Evolutionary conservation across 306 rosid species (phyloP).

Genomic region (Spatholobus suberectus): DNA sequence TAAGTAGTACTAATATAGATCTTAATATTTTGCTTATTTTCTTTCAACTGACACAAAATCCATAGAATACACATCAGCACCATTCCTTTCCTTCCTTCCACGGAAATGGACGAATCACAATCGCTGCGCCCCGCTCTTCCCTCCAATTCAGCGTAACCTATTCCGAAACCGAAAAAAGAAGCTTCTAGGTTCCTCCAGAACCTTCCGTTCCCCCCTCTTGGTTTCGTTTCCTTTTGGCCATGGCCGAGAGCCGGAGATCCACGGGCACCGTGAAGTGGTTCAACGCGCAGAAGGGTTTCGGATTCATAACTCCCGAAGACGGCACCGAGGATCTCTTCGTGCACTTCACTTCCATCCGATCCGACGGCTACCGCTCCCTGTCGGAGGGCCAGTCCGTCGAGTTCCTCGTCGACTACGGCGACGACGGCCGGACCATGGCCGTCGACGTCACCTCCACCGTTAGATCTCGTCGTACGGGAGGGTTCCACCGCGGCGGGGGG

Average conservation of each 20-base stretch:
- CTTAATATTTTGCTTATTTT: not conserved
- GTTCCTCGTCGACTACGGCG: slow-evolving; percentile 56
- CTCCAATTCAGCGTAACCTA: not conserved
- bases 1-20: too few relatives aligned
- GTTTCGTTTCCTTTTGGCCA: not conserved
- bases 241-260: slow-evolving; percentile 60
- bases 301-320: slow-evolving; percentile 75
- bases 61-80: slow-evolving; percentile 16
- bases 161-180: not conserved
- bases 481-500: slow-evolving; percentile 43
- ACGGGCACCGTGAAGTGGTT: slow-evolving; percentile 87
- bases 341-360: slow-evolving; percentile 79
- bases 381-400: slow-evolving; percentile 71
- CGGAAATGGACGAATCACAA: slow-evolving; percentile 36
- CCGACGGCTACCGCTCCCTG: slow-evolving; percentile 74
- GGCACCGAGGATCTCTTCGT: slow-evolving; percentile 80
- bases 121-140: not conserved
- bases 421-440: slow-evolving; percentile 72
- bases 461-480: slow-evolving; percentile 46
- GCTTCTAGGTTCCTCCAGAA: slow-evolving; percentile 44
- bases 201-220: slow-evolving; percentile 23
- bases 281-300: slow-evolving; percentile 79
- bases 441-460: slow-evolving; percentile 58
- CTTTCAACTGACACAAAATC: not conserved
- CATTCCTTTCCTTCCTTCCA: not conserved